Percentiles rank a stretch among this genome's conserved stretches.
These are phyloP conservation scores for Pseudogymnoascus sp. DNA, from an alignment of 2,329 filamentous ascomycete species.

Conservation along the genomic window DNA sequence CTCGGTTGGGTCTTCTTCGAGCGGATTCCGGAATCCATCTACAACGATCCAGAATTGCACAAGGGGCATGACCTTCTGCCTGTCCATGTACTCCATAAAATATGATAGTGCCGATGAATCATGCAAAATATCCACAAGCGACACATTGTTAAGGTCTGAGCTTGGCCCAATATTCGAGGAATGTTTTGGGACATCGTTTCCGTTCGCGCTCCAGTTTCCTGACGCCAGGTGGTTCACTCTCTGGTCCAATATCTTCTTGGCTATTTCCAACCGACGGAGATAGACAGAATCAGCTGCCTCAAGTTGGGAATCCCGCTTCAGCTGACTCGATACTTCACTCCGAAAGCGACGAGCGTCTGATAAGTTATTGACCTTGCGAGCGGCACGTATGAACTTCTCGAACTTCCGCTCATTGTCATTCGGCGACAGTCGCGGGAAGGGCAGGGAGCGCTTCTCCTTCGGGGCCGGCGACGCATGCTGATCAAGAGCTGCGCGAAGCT, in stretches of 20 bases:
- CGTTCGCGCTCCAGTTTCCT: constrained; percentile 43
- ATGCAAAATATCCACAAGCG: constrained; percentile 77
- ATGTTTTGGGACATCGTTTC: constrained; percentile 12
- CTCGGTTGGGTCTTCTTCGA: constrained; percentile 79
- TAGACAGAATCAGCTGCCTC: constrained; percentile 81
- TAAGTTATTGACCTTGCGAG: constrained; percentile 80
- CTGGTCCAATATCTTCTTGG: constrained; percentile 82
- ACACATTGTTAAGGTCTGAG: constrained; percentile 65
- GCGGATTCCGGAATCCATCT: constrained; percentile 86
- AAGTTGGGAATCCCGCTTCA: constrained; percentile 73
- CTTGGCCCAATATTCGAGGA: not conserved
- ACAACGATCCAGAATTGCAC: constrained; percentile 99
- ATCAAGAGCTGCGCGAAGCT: constrained; percentile 83
- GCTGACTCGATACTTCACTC: constrained; percentile 84
- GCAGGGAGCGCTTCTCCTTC: constrained; percentile 53
- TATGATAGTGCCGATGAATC: constrained; percentile 89
- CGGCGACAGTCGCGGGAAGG: constrained; percentile 72
- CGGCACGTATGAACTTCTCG: constrained; percentile 85
- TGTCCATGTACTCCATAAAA: constrained; percentile 99
- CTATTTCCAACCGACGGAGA: constrained; percentile 81
- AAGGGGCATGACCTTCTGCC: constrained; percentile 74
- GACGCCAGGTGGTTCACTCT: constrained; percentile 75
- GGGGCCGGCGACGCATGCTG: constrained; percentile 83
- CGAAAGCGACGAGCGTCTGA: constrained; percentile 89
- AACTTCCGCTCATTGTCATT: constrained; percentile 87